phyloP scores from a whole-genome alignment of 768 basidiomycete genomes.

The Phanerodontia chrysosporium region DNA sequence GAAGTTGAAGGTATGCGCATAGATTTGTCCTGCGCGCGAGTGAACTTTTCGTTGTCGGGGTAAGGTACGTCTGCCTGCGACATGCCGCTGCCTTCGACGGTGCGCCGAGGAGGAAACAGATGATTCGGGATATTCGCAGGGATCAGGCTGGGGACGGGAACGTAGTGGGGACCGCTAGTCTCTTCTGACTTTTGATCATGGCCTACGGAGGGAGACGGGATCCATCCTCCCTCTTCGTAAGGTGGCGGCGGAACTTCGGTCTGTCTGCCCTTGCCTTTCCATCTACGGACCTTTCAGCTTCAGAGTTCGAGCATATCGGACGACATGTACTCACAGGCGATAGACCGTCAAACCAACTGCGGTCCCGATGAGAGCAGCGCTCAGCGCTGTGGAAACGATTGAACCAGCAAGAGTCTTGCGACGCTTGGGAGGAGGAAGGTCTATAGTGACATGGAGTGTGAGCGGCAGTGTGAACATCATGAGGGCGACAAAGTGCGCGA shows the following conservation, averaged over 20 bases:
- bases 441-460: conserved; percentile 42
- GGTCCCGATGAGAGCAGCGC: conserved; percentile 80
- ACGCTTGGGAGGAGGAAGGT: conserved; percentile 71
- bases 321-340: conserved; percentile 58
- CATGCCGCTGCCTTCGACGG: conserved; percentile 36
- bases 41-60: conserved; percentile 34
- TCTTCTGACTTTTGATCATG: conserved; percentile 1
- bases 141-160: conserved; percentile 6
- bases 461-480: conserved; percentile 21
- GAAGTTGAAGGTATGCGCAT: conserved; percentile 11
- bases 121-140: conserved; percentile 2
- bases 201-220: conserved; percentile 25
- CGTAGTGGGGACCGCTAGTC: neutral
- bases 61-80: conserved; percentile 32
- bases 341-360: conserved; percentile 87
- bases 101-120: conserved; percentile 31
- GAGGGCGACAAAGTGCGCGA: conserved; percentile 9
- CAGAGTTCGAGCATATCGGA: neutral
- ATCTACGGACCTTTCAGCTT: conserved; percentile 38
- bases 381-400: conserved; percentile 79
- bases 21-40: neutral
- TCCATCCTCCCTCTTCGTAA: conserved; percentile 60
- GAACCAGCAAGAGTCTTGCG: conserved; percentile 79
- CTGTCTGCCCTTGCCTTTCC: conserved; percentile 73
- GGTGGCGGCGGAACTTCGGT: conserved; percentile 49